phyloP scores from a whole-genome alignment of 495 filamentous ascomycete species.

The Neurospora pannonica region DNA sequence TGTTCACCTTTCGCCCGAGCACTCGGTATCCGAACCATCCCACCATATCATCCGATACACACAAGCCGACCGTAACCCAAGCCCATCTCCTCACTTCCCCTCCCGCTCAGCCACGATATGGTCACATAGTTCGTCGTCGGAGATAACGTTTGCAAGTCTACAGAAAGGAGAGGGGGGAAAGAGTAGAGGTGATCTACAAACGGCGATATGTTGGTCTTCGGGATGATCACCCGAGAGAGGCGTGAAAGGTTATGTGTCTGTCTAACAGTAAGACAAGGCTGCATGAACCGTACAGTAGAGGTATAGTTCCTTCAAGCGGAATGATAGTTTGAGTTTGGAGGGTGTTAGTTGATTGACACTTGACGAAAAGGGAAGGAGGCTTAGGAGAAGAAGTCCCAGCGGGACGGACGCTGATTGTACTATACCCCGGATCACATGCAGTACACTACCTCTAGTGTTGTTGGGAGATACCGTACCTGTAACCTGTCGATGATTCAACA shows the following conservation, averaged over 20 bases:
- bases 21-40: neutral
- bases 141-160: neutral
- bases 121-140: neutral
- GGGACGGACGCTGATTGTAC: neutral
- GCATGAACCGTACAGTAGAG: neutral
- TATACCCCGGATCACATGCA: neutral
- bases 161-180: no score
- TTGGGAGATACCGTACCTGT: no score
- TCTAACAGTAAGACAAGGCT: neutral
- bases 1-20: neutral
- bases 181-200: neutral
- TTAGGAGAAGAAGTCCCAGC: neutral
- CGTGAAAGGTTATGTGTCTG: neutral
- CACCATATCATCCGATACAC: neutral
- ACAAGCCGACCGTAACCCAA: neutral
- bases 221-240: neutral
- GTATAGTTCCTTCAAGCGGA: neutral
- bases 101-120: neutral
- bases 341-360: neutral
- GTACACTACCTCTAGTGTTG: neutral
- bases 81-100: neutral
- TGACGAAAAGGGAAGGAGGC: neutral
- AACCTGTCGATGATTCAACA: neutral
- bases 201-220: neutral
- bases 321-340: neutral